Percentiles rank a stretch among this genome's conserved stretches.
Evolutionary conservation across 768 basidiomycete genomes (phyloP).

Genomic region (Lactifluus volemus): DNA sequence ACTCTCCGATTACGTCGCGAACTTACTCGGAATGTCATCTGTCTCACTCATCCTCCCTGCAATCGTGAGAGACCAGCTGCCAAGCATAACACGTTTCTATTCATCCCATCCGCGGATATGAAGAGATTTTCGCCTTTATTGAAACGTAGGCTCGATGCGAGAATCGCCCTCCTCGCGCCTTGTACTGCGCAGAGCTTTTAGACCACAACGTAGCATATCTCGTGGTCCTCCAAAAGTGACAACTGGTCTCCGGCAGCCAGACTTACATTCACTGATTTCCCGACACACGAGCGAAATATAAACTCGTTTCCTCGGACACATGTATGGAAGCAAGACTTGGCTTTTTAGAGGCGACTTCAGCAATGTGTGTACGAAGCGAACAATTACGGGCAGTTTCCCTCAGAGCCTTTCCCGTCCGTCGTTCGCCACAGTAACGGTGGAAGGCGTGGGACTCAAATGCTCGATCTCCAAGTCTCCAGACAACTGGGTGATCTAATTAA

Average conservation of each 20-base stretch:
- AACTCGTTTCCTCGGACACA: too few species aligned
- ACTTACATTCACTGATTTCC: too few species aligned
- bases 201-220: too few species aligned
- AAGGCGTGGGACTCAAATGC: too few species aligned
- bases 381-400: background rate
- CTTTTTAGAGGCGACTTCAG: constrained; percentile 33
- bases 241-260: background rate
- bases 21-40: background rate
- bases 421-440: too few species aligned
- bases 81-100: background rate
- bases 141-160: background rate
- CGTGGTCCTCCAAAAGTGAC: background rate
- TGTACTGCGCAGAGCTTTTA: constrained; percentile 7
- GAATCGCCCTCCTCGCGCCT: constrained; percentile 24
- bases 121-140: background rate
- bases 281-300: too few species aligned
- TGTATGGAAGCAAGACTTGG: too few species aligned
- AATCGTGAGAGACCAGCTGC: background rate
- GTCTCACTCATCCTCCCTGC: background rate
- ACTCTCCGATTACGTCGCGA: background rate
- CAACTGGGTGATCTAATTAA: too few species aligned
- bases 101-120: background rate
- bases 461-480: too few species aligned
- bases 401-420: too few species aligned
- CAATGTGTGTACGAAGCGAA: too few species aligned